Evolutionary conservation across 441 rosid genomes (phyloP), one percentile per base, ranked within the genome.

Genomic region (Euphorbia corollata): DNA sequence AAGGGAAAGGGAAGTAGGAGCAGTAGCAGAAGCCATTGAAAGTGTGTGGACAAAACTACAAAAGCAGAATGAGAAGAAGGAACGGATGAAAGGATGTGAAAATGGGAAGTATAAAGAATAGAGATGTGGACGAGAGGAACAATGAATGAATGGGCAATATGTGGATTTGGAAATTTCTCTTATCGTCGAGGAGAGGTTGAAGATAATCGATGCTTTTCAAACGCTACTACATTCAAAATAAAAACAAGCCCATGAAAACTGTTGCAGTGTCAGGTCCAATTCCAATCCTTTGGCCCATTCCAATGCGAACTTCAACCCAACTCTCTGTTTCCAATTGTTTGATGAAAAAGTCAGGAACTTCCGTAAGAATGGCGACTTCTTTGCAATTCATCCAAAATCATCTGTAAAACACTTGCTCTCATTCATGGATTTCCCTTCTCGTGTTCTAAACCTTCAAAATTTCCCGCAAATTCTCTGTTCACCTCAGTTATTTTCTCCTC

Each of bases 121-220:
- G 58, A 5, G 75, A 65, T 76, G 78, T 73, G 72, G 86, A 78
- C 80, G 83, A 45, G 73, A 64, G 59, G 75, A 64, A 61, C 54
- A 68, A 67, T 27, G 77, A 34, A 57, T 5, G 36, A 32, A 32
- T 73, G 80, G 79, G 64, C 27, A 63, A 57, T 54, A 59, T 20
- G 77, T 64, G 76, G 78, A 72, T 48, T 73, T 74, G 5, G 58
- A 70, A 70, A 74, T 67, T 68, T 68, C 63, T 68, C 90, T 87
- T 85, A 87, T 85, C 92, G 78, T 68, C 67, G 80, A 78, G 73
- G 71, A 48, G 86, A 75, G 92, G 92, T 72, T 80, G 67, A 68
- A 68, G 80, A 71, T 73, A 70, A 50, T 68, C 77, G 71, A 68
- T 77, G 70, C 5, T 55, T 73, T 66, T 59, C 19, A 50, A 0